These are phyloP conservation scores for Nannizziopsis barbatae DNA, from an alignment of 2,329 filamentous ascomycete genomes.

Conservation along the genomic window DNA sequence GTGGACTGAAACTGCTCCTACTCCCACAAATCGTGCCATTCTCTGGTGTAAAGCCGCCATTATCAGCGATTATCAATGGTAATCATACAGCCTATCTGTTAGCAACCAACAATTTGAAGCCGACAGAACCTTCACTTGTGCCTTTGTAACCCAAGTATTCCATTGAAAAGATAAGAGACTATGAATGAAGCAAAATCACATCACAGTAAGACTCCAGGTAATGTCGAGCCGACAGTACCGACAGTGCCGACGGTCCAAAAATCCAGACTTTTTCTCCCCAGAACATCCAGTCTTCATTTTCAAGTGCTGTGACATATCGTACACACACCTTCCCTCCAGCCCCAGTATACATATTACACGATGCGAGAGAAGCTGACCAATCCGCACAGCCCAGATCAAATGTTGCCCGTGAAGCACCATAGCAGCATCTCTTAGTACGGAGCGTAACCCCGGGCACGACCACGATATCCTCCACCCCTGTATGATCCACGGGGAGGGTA, in stretches of 20 bases:
- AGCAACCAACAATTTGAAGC: too few relatives aligned
- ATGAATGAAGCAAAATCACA: background rate
- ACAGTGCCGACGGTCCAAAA: too few relatives aligned
- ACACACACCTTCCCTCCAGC: conserved; percentile 2
- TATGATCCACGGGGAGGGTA: conserved; percentile 16
- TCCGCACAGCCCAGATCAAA: background rate
- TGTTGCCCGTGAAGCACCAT: conserved; percentile 9
- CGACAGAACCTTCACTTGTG: too few relatives aligned
- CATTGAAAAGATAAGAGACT: background rate
- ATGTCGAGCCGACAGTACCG: too few relatives aligned
- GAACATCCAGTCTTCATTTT: background rate
- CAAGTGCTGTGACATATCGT: conserved; percentile 10
- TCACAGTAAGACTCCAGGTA: background rate
- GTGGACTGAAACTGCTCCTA: too few relatives aligned
- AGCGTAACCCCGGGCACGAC: conserved; percentile 34
- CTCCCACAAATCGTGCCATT: too few relatives aligned
- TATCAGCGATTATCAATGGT: too few relatives aligned
- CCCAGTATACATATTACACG: background rate
- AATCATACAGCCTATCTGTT: too few relatives aligned
- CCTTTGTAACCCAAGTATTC: conserved; percentile 4
- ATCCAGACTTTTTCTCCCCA: too few relatives aligned
- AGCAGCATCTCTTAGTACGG: conserved; percentile 28
- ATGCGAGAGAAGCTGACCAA: background rate
- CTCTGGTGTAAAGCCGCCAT: too few relatives aligned
- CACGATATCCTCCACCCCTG: conserved; percentile 23